Conservation (phyloP, 1,284 basidiomycete genomes). For the Mycosarcoma maydis region DNA sequence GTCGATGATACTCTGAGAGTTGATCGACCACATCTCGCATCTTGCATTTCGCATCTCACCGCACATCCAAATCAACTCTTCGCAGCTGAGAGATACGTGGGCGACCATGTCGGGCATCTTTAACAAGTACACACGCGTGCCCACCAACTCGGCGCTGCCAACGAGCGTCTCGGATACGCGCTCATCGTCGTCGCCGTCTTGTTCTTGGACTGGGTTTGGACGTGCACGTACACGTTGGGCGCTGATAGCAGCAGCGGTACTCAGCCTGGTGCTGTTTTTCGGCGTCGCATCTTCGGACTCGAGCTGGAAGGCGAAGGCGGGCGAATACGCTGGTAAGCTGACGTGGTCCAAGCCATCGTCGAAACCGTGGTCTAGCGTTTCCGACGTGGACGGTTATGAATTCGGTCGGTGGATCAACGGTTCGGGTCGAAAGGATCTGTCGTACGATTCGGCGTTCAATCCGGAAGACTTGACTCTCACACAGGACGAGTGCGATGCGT, state of each 20-base stretch:
- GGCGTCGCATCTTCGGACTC: constrained; percentile 26
- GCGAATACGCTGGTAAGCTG: constrained; percentile 35
- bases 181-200: not conserved
- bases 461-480: constrained; percentile 60
- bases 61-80: too few species aligned
- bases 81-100: not conserved
- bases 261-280: constrained; percentile 38
- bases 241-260: constrained; percentile 19
- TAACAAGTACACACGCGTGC: constrained; percentile 37
- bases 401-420: constrained; percentile 47
- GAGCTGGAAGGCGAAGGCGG: constrained; percentile 33
- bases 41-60: too few species aligned
- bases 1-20: not conserved
- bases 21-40: too few species aligned
- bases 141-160: constrained; percentile 18
- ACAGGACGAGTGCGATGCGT: constrained; percentile 61
- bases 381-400: constrained; percentile 29
- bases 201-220: too few species aligned
- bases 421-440: constrained; percentile 29
- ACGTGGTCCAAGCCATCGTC: not conserved
- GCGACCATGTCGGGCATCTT: constrained; percentile 26
- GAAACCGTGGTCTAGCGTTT: not conserved
- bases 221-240: constrained; percentile 49
- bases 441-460: constrained; percentile 58
- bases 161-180: constrained; percentile 21